phyloP scores from a whole-genome alignment of 495 filamentous ascomycete species.

The Aspergillus wentii region DNA sequence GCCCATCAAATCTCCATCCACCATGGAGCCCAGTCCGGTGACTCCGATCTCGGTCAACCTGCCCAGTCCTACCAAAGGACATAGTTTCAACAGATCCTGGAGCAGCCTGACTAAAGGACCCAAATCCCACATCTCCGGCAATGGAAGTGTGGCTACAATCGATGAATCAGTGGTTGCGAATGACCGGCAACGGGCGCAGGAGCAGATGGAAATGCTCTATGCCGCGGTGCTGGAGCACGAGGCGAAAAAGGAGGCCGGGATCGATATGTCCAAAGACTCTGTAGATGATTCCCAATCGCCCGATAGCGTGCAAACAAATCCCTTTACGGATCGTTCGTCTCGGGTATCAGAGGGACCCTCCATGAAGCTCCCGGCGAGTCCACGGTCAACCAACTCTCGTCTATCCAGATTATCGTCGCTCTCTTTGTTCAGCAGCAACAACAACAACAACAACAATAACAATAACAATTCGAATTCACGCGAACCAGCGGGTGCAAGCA shows the following conservation, averaged over 20 bases:
- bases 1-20: constrained; percentile 44
- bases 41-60: constrained; percentile 33
- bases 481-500: constrained; percentile 48
- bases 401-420: constrained; percentile 45
- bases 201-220: constrained; percentile 85
- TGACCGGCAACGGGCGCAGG: constrained; percentile 67
- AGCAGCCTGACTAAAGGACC: constrained; percentile 30
- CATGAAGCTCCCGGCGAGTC: constrained; percentile 18
- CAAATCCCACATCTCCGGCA: constrained; percentile 33
- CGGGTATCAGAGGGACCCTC: constrained; percentile 15
- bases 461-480: constrained; percentile 44
- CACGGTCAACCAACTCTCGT: constrained; percentile 29
- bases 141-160: constrained; percentile 55
- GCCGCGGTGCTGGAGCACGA: constrained; percentile 88
- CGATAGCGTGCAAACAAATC: constrained; percentile 32
- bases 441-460: too few species aligned
- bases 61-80: constrained; percentile 34
- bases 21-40: constrained; percentile 45
- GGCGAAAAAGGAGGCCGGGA: constrained; percentile 52
- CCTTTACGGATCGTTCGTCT: constrained; percentile 31
- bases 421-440: constrained; percentile 45
- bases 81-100: constrained; percentile 35
- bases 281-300: constrained; percentile 27
- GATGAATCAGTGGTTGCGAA: constrained; percentile 69
- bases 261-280: constrained; percentile 13